Evolutionary conservation across 192 early-diverging fungal genomes (phyloP), one percentile per base, ranked within the genome.

Genomic region (Podila clonocystis): DNA sequence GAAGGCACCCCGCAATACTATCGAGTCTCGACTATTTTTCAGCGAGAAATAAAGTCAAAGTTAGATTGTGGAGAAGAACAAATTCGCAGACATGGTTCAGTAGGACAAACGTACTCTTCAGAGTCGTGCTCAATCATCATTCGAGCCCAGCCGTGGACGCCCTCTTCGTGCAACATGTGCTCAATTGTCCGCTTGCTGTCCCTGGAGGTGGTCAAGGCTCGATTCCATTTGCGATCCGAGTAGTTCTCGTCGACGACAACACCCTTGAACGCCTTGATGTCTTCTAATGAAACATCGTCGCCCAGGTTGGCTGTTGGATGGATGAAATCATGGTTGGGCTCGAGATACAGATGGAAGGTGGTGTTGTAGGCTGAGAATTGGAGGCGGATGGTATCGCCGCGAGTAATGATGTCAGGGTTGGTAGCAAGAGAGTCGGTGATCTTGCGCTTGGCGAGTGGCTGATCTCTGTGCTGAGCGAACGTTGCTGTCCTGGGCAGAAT

Each of bases 311-410:
- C 91, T 7, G 90, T 74, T 2, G 92, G 89, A 71, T 94, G 92
- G 57, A 94, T 82, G 57, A 94, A 70, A 64, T 93, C 92, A 28
- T 78, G 63, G 76, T 94, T 94, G 30, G 91, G 92, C 70, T 90
- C 87, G 24, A 94, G 77, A 36, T 93, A 72, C 49, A 94, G 74
- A 63, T 82, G 82, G 52, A 92, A 92, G 3, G 92, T 92, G 28
- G 83, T 84, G 69, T 92, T 92, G 84, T 85, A 92, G 36, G 90
- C 90, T 9, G 64, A 74, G 61, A 94, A 82, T 24, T 84, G 65
- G 9, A 93, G 60, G 57, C 90, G 88, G 63, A 92, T 77, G 30
- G 84, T 87, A 34, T 89, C 93, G 58, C 89, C 83, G 7, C 62
- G 59, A 22, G 62, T 26, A 38, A 80, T 72, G 45, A 68, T 80